phyloP scores from a whole-genome alignment of 1,284 basidiomycete species.

The Ceratobasidium sp. region DNA sequence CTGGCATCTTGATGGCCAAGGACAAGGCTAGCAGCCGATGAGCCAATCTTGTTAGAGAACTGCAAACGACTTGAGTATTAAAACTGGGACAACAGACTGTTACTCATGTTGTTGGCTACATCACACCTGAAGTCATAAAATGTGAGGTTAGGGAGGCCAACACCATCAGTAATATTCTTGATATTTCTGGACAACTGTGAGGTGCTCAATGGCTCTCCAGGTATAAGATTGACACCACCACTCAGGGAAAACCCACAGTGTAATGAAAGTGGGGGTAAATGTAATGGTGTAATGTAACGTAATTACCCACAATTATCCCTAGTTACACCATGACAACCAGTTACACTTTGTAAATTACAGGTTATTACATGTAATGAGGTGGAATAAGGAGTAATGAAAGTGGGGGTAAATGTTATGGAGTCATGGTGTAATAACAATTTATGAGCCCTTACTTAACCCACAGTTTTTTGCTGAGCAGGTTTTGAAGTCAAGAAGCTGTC shows the following conservation, averaged over 20 bases:
- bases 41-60: not conserved
- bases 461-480: too few relatives aligned
- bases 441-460: too few relatives aligned
- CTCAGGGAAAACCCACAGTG: too few relatives aligned
- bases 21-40: not conserved
- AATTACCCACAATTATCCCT: too few relatives aligned
- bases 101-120: not conserved
- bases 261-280: too few relatives aligned
- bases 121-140: not conserved
- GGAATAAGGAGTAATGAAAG: too few relatives aligned
- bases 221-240: too few relatives aligned
- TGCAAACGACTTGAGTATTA: not conserved
- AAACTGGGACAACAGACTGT: not conserved
- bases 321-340: too few relatives aligned
- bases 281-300: too few relatives aligned
- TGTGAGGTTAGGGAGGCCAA: not conserved
- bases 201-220: not conserved
- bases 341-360: too few relatives aligned
- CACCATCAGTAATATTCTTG: not conserved
- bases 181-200: not conserved
- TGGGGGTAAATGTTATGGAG: not conserved
- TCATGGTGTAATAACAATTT: too few relatives aligned
- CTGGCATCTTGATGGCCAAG: constrained; percentile 1
- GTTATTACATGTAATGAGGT: too few relatives aligned
- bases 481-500: not conserved